Base-by-base conservation (phyloP, 2,329 filamentous ascomycete species). In the Mycosphaerella arachidis region DNA sequence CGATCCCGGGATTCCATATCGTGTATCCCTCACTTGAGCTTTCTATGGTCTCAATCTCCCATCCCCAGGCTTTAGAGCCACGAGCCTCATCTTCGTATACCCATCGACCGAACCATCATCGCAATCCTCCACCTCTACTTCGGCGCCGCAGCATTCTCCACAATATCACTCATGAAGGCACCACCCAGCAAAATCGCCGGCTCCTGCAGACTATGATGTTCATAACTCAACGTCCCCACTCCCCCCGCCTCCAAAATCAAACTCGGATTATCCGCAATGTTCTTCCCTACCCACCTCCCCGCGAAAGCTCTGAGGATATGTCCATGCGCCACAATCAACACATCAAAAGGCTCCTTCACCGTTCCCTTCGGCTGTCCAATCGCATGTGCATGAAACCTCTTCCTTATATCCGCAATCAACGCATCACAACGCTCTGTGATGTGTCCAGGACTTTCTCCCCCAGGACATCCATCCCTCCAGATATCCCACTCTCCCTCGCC, bases 241-340 rank as follows among this genome's bases (percentile, higher is more conserved):
- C 79, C 79, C 2, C 79, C 79, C 4, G 79, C 79, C 73, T 97
- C 92, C n/a, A 97, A 78, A 62, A 96, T 80, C 72, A 97, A 86
- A 6, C 86, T 84, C 43, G 91, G 89, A 7, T 89, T 91, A 53
- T 91, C 87, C 57, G 85, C 83, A 60, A 97, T 78, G 12, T 84
- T 80, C 77, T 89, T 89, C 0, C 86, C 85, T 0, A 87, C 83
- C 92, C 92, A 97, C 33, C 92, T 82, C 80, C 93, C 90, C 6
- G 92, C 92, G 73, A 97, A 91, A 0, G 91, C 90, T 16, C 92
- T 82, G 56, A 97, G 78, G 58, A 96, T 93, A 76, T 96, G 92
- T 0, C 92, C 92, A 72, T 97, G 92, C 24, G 91, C 92, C 6
- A 97, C 91, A 53, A 96, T 81, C 27, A 93, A 74, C 18, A 93